phyloP scores from a whole-genome alignment of 768 basidiomycete species.

The Mycena amicta region DNA sequence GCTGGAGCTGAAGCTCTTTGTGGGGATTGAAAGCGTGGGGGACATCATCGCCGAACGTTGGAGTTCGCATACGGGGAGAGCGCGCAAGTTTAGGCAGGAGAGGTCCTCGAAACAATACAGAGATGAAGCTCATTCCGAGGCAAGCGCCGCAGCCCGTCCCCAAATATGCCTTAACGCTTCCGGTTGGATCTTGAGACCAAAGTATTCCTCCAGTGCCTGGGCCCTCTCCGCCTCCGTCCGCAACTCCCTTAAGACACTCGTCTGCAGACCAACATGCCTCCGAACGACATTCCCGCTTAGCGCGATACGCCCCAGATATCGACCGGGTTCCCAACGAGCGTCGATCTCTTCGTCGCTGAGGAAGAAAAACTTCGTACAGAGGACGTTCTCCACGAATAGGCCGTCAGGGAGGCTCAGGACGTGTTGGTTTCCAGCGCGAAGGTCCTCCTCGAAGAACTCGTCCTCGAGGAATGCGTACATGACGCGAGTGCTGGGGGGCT shows the following conservation, averaged over 20 bases:
- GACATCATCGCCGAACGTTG: too few species aligned
- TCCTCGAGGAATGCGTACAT: slow-evolving; percentile 28
- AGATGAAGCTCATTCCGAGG: too few species aligned
- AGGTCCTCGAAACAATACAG: too few species aligned
- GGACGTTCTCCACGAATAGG: slow-evolving; percentile 19
- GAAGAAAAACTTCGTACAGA: slow-evolving; percentile 18
- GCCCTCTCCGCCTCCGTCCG: slow-evolving; percentile 15
- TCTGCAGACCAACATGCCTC: slow-evolving; percentile 11
- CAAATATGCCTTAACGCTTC: slow-evolving; percentile 12
- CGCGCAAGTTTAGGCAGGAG: too few species aligned
- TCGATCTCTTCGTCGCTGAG: slow-evolving; percentile 19
- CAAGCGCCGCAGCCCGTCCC: slow-evolving; percentile 16
- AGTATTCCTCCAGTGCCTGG: slow-evolving; percentile 15
- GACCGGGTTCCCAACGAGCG: too few species aligned
- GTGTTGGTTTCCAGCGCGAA: slow-evolving; percentile 9
- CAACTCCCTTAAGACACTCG: slow-evolving; percentile 7
- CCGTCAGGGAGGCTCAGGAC: slow-evolving; percentile 8
- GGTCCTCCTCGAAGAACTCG: slow-evolving; percentile 27
- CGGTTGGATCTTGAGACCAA: slow-evolving; percentile 7
- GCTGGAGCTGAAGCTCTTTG: too few species aligned
- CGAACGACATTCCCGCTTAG: slow-evolving; percentile 15
- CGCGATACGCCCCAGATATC: slow-evolving; percentile 17
- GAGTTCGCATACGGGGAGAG: too few species aligned
- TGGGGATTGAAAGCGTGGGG: too few species aligned
- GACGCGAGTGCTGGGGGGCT: slow-evolving; percentile 13